Base-by-base conservation (phyloP, 2,329 filamentous ascomycete species). In the Penicillium polonicum region DNA sequence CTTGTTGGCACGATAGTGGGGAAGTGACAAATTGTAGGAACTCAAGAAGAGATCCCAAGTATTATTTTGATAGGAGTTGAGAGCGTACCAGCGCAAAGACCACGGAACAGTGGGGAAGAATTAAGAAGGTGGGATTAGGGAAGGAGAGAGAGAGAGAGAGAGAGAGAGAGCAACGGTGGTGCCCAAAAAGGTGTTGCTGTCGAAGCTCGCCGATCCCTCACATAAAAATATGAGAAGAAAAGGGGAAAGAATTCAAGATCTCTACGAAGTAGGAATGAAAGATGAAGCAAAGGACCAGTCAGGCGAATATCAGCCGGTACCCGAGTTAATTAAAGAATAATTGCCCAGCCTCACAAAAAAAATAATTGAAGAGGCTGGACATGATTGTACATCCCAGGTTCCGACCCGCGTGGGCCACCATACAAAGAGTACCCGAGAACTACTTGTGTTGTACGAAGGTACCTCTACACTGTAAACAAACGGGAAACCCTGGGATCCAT, bases 1-100 rank as follows among this genome's bases (percentile, higher is more conserved):
- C 57, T 62, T 42, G 54, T 60, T 50, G 59, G 58, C 58, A 63
- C 45, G 57, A 61, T 57, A 53, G 41, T 46, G 55, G 52, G 52
- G 58, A 46, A 48, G 55, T 39, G 48, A 58, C 43, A 58, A 56
- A 45, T 52, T 57, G 48, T 42, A 51, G 54, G 56, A 52, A 41
- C 29, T 33, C 36, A 33, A 49, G 51, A 60, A 43, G 51, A 61
- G 55, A 56, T 45, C 55, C 44, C 45, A 54, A 55, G 27, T 42
- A 51, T 36, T 38, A 33, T 31, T 48, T 33, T 36, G 44, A 38
- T 51, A 52, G 48, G 51, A 52, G 55, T 53, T 53, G 49, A 21
- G 52, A 61, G 65, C 66, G 63, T 68, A 68, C 66, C 66, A 66
- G 66, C 64, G 60, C 65, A 66, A 57, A 66, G 57, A 61, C 59